Base-by-base conservation (phyloP, 73 alveolate genomes). In the Paramecium biaurelia region DNA sequence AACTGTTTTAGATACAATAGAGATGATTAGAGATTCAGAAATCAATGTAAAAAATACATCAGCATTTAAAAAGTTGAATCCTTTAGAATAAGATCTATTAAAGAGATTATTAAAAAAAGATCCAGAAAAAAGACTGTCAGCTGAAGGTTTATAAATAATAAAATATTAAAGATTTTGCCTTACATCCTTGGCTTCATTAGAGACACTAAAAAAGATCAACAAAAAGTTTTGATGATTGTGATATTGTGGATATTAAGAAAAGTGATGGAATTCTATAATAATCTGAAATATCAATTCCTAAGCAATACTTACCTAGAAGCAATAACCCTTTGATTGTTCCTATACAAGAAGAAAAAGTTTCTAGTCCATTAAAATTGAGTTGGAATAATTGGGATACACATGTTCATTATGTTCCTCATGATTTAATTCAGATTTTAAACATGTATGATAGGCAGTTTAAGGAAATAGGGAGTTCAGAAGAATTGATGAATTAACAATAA, bases 51-150 rank as follows among this genome's bases (percentile, higher is more conserved):
- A 79, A 42, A 79, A 38, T 24, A 42, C 30, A 20, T 8, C 76
- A 2, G 26, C 45, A 6, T 79, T 79, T 79, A 63, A 38, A 42
- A 79, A 23, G n/a, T 18, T 79, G 8, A 79, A 79, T 24, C 53
- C 70, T n/a, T 8, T 79, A 32, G 42, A 79, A 45, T 45, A 79
- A 43, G 90, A 79, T 45, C 47, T 79, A 20, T 79, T 79, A 45
- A 79, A 79, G 53, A 41, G 90, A 21, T 12, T 79, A 7, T 45
- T 79, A 12, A 45, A 38, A 14, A 79, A 79, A 45, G 72, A 79
- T 34, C 90, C 90, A 20, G 90, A 79, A 9, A 79, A 79, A 79
- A 79, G 90, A 47, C 24, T 79, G 32, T 79, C 90, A 42, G 90
- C 90, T 3, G 58, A 72, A 30, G 86, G 86, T 72, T 28, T 37